A percentile compares a stretch with the other conserved stretches of the same genome.
phyloP scores from a whole-genome alignment of 1,284 basidiomycete genomes.

The Pseudozyma pruni region DNA sequence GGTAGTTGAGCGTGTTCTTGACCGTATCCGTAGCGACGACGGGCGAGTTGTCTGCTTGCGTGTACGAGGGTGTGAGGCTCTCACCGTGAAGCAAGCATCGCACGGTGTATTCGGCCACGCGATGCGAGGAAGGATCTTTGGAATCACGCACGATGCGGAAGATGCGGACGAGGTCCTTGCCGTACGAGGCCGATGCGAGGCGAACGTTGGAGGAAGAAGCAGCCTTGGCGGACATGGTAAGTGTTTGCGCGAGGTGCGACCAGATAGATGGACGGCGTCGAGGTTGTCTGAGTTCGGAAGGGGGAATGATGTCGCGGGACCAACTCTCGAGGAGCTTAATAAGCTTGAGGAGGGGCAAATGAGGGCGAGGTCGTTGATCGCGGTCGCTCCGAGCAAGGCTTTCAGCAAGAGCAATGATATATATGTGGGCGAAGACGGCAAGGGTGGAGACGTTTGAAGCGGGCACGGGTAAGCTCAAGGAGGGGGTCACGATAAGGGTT shows the following conservation, averaged over 20 bases:
- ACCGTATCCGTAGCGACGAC: constrained; percentile 72
- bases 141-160: constrained; percentile 57
- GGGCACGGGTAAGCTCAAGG: too few species aligned
- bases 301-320: not conserved
- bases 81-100: constrained; percentile 55
- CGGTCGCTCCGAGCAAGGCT: too few species aligned
- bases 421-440: too few species aligned
- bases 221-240: constrained; percentile 40
- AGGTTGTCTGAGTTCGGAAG: not conserved
- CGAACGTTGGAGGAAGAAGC: constrained; percentile 47
- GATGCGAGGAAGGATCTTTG: constrained; percentile 47
- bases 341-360: too few species aligned
- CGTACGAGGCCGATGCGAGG: constrained; percentile 54
- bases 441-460: too few species aligned
- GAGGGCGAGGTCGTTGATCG: too few species aligned
- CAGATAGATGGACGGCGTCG: too few species aligned
- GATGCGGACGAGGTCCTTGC: constrained; percentile 61
- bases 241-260: too few species aligned
- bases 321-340: too few species aligned
- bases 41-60: constrained; percentile 54
- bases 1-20: constrained; percentile 86
- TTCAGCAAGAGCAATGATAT: too few species aligned
- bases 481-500: too few species aligned
- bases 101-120: constrained; percentile 59
- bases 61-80: constrained; percentile 50